Base-by-base conservation (phyloP, 2,329 filamentous ascomycete genomes). In the Fusarium sp. region DNA sequence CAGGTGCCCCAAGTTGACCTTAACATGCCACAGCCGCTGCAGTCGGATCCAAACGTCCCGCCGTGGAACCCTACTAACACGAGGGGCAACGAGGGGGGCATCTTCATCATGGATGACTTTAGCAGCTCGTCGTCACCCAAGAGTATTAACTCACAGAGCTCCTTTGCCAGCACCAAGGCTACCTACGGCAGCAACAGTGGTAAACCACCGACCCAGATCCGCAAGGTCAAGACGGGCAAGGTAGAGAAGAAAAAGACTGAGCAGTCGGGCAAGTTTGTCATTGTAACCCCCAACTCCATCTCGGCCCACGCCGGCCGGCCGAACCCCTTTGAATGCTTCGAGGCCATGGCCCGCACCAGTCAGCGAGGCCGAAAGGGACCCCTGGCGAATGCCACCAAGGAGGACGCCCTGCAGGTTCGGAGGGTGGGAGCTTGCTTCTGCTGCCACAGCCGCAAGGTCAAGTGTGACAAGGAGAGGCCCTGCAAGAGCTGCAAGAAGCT, bases 381-480 rank as follows among this genome's bases (percentile, higher is more conserved):
- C 1, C 75, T 88, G 36, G 83, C 84, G 25, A 80, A 83, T 50
- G 82, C 84, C n/a, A 85, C 82, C 29, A 87, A 87, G 73, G 81
- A 86, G 75, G 84, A 81, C 49, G 86, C 86, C 1, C 79, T 87
- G 2, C 81, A 85, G 60, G 85, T 88, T 10, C 82, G 86, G 14
- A 81, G 85, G 31, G 75, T 81, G 4, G 86, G 86, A 6, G 86
- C 86, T 9, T 88, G 86, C 73, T 88, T 88, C 78, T 86, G 85
- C 77, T 88, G 86, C 72, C 85, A 86, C 72, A 84, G 83, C 62
- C 84, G 86, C 68, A 88, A 88, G 75, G 86, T 88, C 58, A 85
- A 84, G 74, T 88, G 86, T 67, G 85, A 87, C 74, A 82, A 83
- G 67, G 81, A 85, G 70, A 79, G 86, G 49, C 85, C 86, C 0